phyloP scores from a whole-genome alignment of 2,329 filamentous ascomycete species.

The Pseudogymnoascus sp. region DNA sequence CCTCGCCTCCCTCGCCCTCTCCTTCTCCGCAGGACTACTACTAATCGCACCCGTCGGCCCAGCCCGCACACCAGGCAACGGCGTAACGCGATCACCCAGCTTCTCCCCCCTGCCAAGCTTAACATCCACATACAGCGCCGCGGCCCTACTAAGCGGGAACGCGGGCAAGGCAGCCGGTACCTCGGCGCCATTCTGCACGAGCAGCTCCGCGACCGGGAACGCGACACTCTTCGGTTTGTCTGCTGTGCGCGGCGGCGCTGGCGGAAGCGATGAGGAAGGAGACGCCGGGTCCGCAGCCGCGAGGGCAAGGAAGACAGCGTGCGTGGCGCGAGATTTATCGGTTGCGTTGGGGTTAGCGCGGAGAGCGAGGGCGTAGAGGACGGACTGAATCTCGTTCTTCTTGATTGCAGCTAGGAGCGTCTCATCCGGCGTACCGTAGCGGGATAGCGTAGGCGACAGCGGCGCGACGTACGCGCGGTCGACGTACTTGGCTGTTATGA shows the following conservation, averaged over 20 bases:
- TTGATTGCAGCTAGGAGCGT: conserved; percentile 88
- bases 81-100: conserved; percentile 12
- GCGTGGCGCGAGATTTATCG: conserved; percentile 81
- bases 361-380: conserved; percentile 82
- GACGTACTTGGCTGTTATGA: conserved; percentile 92
- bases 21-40: conserved; percentile 36
- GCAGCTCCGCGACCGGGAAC: conserved; percentile 83
- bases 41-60: background rate
- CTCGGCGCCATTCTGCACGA: conserved; percentile 89
- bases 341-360: conserved; percentile 78
- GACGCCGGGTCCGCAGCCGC: conserved; percentile 86
- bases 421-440: conserved; percentile 74
- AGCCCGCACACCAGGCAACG: conserved; percentile 20
- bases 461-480: conserved; percentile 75
- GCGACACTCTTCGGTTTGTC: conserved; percentile 48
- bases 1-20: conserved; percentile 57
- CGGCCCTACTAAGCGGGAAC: conserved; percentile 74
- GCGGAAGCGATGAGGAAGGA: conserved; percentile 42
- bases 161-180: conserved; percentile 68
- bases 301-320: conserved; percentile 82
- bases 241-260: conserved; percentile 33
- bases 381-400: conserved; percentile 88
- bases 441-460: conserved; percentile 65
- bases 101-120: conserved; percentile 44
- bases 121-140: conserved; percentile 77